Conservation (phyloP, 441 rosid genomes). For the Populus trichocarpa region DNA sequence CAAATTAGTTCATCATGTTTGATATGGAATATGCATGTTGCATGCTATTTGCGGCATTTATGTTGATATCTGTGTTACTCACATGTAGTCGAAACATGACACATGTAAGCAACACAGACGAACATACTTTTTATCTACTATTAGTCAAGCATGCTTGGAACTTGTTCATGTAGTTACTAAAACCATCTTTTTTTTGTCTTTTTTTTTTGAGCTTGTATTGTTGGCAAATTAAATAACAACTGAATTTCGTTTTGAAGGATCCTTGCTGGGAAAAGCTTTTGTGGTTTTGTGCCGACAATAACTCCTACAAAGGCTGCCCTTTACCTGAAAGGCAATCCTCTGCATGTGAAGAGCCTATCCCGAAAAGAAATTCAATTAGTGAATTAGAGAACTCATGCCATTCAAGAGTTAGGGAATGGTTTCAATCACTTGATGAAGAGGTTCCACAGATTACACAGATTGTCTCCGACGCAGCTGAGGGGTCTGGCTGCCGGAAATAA, state of each 20-base stretch:
- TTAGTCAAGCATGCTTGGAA: no score
- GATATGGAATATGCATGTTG: no score
- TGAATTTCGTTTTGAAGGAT: not conserved
- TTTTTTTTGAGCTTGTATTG: no score
- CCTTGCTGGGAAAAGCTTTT: conserved; percentile 7
- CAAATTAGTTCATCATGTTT: no score
- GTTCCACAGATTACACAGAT: not conserved
- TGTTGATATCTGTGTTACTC: no score
- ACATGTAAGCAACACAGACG: no score
- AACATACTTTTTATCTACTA: no score
- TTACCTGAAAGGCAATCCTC: conserved; percentile 2
- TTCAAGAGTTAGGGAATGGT: not conserved
- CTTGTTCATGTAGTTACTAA: no score
- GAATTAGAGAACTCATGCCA: not conserved
- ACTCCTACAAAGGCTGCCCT: conserved; percentile 10
- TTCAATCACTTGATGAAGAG: not conserved
- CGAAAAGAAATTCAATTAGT: not conserved
- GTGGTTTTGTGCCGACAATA: conserved; percentile 1
- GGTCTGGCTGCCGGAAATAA: not conserved
- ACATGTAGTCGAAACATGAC: no score
- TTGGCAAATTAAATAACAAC: not conserved
- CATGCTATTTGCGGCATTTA: no score
- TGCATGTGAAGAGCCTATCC: not conserved
- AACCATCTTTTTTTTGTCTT: no score
- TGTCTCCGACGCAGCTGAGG: not conserved